Conservation (phyloP, 108 stramenopile genomes). For the Pelagomonas calceolata region DNA sequence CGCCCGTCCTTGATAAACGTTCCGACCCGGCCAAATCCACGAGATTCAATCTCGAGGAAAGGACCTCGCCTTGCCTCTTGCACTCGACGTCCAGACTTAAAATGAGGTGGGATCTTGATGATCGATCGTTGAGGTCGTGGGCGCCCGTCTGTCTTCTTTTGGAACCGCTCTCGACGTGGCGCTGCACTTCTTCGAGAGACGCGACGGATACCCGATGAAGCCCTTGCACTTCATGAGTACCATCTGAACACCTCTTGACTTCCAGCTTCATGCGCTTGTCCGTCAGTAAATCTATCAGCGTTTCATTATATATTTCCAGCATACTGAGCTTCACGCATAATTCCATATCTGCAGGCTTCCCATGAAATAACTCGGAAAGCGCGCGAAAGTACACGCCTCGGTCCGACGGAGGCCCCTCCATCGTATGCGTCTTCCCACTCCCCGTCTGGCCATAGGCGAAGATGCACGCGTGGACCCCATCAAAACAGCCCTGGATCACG, state of each 20-base stretch:
- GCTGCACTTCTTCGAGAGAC: conserved; percentile 28
- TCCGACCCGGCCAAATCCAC: conserved; percentile 52
- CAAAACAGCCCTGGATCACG: conserved; percentile 31
- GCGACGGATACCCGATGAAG: conserved; percentile 27
- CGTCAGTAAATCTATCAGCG: conserved; percentile 31
- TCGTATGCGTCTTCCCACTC: conserved; percentile 44
- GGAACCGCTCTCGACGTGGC: conserved; percentile 25
- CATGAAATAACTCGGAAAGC: conserved; percentile 29
- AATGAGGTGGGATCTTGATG: conserved; percentile 32
- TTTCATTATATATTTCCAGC: conserved; percentile 55
- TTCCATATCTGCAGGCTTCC: conserved; percentile 1
- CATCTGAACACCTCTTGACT: conserved; percentile 23
- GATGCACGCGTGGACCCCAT: conserved; percentile 38
- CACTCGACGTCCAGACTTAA: conserved; percentile 13
- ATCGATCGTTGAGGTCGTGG: conserved; percentile 45
- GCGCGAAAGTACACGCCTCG: conserved; percentile 47
- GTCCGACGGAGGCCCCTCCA: conserved; percentile 34
- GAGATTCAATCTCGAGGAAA: conserved; percentile 34
- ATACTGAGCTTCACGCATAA: conserved; percentile 29
- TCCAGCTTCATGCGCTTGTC: conserved; percentile 29
- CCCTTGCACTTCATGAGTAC: conserved; percentile 40
- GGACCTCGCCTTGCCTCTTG: conserved; percentile 16
- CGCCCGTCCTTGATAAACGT: conserved; percentile 26
- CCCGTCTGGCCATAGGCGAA: conserved; percentile 46
- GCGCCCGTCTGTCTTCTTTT: conserved; percentile 33